Evolutionary conservation across 805 yeast species (phyloP).

Genomic region (Scheffersomyces stipitis): DNA sequence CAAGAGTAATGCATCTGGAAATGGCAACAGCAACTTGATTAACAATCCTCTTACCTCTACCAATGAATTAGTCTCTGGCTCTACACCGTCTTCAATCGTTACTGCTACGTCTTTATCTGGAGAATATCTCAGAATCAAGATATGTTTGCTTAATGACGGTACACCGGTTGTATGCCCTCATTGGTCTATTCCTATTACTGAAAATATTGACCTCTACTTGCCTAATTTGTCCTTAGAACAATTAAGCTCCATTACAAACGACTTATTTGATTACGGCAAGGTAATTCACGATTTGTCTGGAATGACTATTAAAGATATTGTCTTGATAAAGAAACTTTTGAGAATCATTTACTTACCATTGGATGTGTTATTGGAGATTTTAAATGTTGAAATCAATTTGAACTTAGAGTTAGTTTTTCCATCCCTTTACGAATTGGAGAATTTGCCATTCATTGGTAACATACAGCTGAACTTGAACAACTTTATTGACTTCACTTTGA

Average conservation of each 20-base stretch:
- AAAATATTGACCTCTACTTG: conserved; percentile 57
- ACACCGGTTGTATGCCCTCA: conserved; percentile 81
- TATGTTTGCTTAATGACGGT: conserved; percentile 76
- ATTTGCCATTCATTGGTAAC: conserved; percentile 39
- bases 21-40: conserved; percentile 4
- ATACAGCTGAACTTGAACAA: conserved; percentile 58
- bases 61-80: conserved; percentile 17
- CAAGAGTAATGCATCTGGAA: conserved; percentile 7
- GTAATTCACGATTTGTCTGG: conserved; percentile 38
- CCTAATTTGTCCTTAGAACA: conserved; percentile 57
- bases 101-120: conserved; percentile 91
- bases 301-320: conserved; percentile 37
- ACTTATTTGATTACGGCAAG: conserved; percentile 39
- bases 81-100: conserved; percentile 59
- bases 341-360: conserved; percentile 57
- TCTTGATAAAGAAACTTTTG: conserved; percentile 43
- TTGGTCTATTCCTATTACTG: conserved; percentile 53
- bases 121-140: conserved; percentile 65
- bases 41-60: conserved; percentile 13
- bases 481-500: conserved; percentile 73
- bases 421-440: conserved; percentile 45
- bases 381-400: conserved; percentile 63
- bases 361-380: conserved; percentile 51
- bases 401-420: conserved; percentile 80
- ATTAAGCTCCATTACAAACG: conserved; percentile 37